Evolutionary conservation across 192 early-diverging fungal species (phyloP), one percentile per base, ranked within the genome.

Genomic region (Coemansia sp.): DNA sequence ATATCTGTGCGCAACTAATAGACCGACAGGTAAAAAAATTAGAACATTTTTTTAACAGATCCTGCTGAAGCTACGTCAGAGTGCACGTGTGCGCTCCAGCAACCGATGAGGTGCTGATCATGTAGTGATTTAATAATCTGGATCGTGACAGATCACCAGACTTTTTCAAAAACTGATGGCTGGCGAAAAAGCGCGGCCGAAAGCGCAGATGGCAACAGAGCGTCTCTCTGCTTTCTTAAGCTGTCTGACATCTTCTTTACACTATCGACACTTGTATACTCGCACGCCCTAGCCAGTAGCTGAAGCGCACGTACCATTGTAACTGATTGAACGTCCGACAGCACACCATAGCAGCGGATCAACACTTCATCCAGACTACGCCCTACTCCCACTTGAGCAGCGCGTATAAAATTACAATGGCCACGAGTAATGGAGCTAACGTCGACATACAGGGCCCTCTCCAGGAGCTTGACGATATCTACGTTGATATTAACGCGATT

Each of bases 401-500:
- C 51, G 27, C 19, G 53, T 12, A 32, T 15, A 58, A 37, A 17
- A 29, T 11, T n/a, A 29, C 23, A 67, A 77, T 82, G 75, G 69
- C 69, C 27, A 60, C 63, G 8, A 75, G 74, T 29, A 82, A 66
- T 53, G 72, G 69, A 64, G 62, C 38, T n/a, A 27, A 27, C 29
- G 51, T 51, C 7, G 80, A 65, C 46, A 62, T 78, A 38, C 69
- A 78, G 67, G 55, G 64, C 25, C 63, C 72, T 36, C 73, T 83
- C 55, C 37, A 64, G 19, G 74, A 75, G 23, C 73, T 84, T 4
- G 44, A 61, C 4, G 62, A 65, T 21, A 76, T 82, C 21, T 77
- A 82, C 67, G 37, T 44, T 31, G 80, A 76, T 5, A 82, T 82
- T 42, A 69, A 70, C 25, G 66, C 74, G 0, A 71, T 82, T 59